phyloP scores from a whole-genome alignment of 768 basidiomycete genomes.

The Pleurotus giganteus region DNA sequence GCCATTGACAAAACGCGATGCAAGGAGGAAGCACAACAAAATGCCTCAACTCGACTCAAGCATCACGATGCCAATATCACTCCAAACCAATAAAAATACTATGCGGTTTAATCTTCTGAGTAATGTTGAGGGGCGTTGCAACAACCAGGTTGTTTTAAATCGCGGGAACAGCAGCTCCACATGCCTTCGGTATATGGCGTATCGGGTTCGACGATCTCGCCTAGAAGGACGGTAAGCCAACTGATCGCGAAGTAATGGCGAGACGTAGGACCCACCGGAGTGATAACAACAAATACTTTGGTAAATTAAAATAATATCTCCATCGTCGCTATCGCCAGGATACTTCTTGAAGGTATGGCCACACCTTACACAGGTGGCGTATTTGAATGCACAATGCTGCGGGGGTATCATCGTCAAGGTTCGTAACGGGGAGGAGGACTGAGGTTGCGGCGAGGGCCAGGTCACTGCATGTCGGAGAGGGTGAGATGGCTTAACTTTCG shows the following conservation, averaged over 20 bases:
- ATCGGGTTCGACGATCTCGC: background rate
- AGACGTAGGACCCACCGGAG: background rate
- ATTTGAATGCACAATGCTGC: background rate
- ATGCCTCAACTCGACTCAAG: too few relatives aligned
- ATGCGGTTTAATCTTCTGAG: background rate
- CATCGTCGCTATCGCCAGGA: slow-evolving; percentile 1
- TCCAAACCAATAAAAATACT: too few relatives aligned
- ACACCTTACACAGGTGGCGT: slow-evolving; percentile 4
- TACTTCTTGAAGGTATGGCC: slow-evolving; percentile 5
- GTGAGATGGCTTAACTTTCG: background rate
- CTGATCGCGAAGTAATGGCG: background rate
- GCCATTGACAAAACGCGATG: too few relatives aligned
- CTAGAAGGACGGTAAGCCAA: background rate
- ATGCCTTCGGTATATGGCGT: background rate
- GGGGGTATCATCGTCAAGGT: background rate
- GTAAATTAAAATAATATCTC: slow-evolving; percentile 5
- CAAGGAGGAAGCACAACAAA: too few relatives aligned
- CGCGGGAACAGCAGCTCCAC: background rate
- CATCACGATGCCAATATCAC: too few relatives aligned
- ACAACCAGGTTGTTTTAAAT: background rate
- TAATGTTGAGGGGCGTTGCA: background rate
- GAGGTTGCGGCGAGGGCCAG: slow-evolving; percentile 1
- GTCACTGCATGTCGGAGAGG: slow-evolving; percentile 3
- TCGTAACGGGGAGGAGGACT: background rate
- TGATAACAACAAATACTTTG: background rate